These are phyloP conservation scores for Curvularia verruculosa DNA, from an alignment of 2,329 filamentous ascomycete species.

Conservation along the genomic window DNA sequence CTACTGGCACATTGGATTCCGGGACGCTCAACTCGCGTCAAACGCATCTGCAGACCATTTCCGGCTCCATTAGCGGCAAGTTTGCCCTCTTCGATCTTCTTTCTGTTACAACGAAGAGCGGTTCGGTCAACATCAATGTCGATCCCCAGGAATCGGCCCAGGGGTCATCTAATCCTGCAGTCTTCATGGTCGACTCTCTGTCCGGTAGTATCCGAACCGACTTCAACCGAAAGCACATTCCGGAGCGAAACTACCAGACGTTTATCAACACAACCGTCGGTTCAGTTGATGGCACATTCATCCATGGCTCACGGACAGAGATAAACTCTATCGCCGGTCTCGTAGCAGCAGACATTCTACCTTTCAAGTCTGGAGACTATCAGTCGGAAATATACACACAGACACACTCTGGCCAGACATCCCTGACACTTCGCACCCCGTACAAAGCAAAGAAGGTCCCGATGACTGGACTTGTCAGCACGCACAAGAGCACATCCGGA, in stretches of 20 bases:
- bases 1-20: conserved; percentile 45
- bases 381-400: conserved; percentile 42
- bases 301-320: conserved; percentile 50
- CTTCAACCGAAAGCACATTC: conserved; percentile 45
- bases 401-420: conserved; percentile 45
- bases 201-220: conserved; percentile 49
- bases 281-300: conserved; percentile 48
- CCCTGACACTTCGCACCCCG: conserved; percentile 41
- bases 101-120: conserved; percentile 49
- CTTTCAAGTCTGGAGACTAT: conserved; percentile 39
- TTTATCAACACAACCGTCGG: conserved; percentile 48
- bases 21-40: conserved; percentile 46
- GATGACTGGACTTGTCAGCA: conserved; percentile 39
- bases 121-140: conserved; percentile 50
- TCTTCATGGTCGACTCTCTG: conserved; percentile 44
- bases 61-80: conserved; percentile 51
- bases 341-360: conserved; percentile 48
- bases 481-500: conserved; percentile 47
- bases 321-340: conserved; percentile 48
- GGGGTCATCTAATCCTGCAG: conserved; percentile 40
- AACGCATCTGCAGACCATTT: conserved; percentile 49
- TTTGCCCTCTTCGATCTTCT: conserved; percentile 52
- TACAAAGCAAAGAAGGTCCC: conserved; percentile 36
- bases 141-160: conserved; percentile 45
- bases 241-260: conserved; percentile 52